These are phyloP conservation scores for Backusella mclennaniae DNA, from an alignment of 192 early-diverging fungal species.

Conservation along the genomic window DNA sequence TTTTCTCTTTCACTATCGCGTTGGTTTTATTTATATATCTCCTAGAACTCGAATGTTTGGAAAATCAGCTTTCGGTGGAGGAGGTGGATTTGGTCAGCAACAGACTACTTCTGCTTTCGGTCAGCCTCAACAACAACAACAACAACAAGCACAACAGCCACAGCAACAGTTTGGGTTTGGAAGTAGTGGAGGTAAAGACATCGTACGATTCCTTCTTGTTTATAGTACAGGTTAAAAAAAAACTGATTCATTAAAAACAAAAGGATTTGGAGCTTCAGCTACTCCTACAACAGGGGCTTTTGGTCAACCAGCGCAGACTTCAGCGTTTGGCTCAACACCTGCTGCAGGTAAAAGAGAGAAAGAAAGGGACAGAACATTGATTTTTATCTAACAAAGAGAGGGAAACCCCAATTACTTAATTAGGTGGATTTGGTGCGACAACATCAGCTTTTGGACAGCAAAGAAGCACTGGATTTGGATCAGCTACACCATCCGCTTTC, in stretches of 20 bases:
- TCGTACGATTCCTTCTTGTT: too few species aligned
- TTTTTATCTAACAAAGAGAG: not conserved
- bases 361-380: not conserved
- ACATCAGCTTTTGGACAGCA: constrained; percentile 27
- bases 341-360: constrained; percentile 5
- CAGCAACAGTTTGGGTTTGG: not conserved
- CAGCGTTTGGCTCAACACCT: constrained; percentile 32
- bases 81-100: constrained; percentile 19
- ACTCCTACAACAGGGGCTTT: constrained; percentile 12
- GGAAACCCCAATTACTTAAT: too few species aligned
- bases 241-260: not conserved
- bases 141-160: not conserved
- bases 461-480: constrained; percentile 42
- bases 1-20: not conserved
- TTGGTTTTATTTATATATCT: not conserved
- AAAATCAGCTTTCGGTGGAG: constrained; percentile 5
- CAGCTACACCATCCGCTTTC: constrained; percentile 27
- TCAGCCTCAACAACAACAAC: constrained; percentile 9
- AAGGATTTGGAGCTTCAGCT: not conserved
- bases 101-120: constrained; percentile 9
- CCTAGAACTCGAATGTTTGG: constrained; percentile 13
- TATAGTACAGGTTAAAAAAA: too few species aligned
- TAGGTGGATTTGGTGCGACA: constrained; percentile 12
- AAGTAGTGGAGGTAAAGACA: not conserved
- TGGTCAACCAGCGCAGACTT: constrained; percentile 34